Evolutionary conservation across 768 basidiomycete species (phyloP).

Genomic region (Xerocomus spinulosus): DNA sequence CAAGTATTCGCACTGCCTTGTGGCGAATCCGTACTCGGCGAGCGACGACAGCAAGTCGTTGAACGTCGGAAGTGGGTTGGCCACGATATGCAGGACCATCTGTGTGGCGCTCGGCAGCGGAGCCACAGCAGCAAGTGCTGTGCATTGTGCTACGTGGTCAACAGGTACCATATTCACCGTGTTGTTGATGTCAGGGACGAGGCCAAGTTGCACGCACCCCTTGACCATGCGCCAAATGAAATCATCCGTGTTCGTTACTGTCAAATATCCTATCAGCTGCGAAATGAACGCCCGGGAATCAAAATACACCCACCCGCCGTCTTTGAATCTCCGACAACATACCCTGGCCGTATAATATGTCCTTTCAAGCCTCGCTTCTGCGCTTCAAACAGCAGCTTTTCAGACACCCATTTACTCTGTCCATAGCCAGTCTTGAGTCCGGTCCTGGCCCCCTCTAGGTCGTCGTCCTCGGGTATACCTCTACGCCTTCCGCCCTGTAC

Average conservation of each 20-base stretch:
- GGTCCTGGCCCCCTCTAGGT: slow-evolving; percentile 76
- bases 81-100: slow-evolving; percentile 79
- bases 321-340: slow-evolving; percentile 89
- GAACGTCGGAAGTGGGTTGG: slow-evolving; percentile 82
- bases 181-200: slow-evolving; percentile 97
- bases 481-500: slow-evolving; percentile 39
- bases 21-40: slow-evolving; percentile 72
- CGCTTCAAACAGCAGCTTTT: slow-evolving; percentile 90
- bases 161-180: slow-evolving; percentile 98
- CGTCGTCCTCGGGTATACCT: slow-evolving; percentile 84
- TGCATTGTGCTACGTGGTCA: slow-evolving; percentile 87
- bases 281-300: not conserved
- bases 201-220: slow-evolving; percentile 96
- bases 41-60: slow-evolving; percentile 79
- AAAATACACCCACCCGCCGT: slow-evolving; percentile 62
- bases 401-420: slow-evolving; percentile 98
- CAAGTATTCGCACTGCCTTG: slow-evolving; percentile 80
- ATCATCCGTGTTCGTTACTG: slow-evolving; percentile 98
- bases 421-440: slow-evolving; percentile 90
- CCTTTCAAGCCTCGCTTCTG: slow-evolving; percentile 80
- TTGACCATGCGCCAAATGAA: slow-evolving; percentile 98
- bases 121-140: slow-evolving; percentile 65
- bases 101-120: slow-evolving; percentile 46
- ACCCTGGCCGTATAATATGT: slow-evolving; percentile 88
- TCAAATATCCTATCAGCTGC: not conserved